These are phyloP conservation scores for Celoporthe dispersa DNA, from an alignment of 2,329 filamentous ascomycete genomes.

Conservation along the genomic window DNA sequence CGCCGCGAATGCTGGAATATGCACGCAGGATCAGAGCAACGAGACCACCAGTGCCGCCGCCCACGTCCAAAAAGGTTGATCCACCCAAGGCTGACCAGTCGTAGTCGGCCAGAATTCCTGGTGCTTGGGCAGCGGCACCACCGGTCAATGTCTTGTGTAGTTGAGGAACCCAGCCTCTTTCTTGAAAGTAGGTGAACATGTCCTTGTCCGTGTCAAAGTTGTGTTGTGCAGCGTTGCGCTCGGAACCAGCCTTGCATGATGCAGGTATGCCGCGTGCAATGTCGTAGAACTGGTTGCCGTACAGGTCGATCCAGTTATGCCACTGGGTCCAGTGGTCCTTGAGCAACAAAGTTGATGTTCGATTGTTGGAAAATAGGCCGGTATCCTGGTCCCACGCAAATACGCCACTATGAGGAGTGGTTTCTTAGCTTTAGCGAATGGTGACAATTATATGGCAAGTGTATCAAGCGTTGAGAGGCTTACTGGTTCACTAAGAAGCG, in stretches of 20 bases:
- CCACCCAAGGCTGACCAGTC: constrained; percentile 45
- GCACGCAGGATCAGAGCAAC: constrained; percentile 41
- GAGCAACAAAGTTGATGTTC: constrained; percentile 39
- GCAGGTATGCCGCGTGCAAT: constrained; percentile 46
- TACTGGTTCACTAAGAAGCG: constrained; percentile 35
- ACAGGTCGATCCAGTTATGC: constrained; percentile 48
- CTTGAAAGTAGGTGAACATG: constrained; percentile 46
- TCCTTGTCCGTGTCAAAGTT: constrained; percentile 45
- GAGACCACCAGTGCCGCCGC: constrained; percentile 45
- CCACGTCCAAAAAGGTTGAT: constrained; percentile 43
- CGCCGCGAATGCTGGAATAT: constrained; percentile 39
- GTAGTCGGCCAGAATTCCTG: constrained; percentile 47
- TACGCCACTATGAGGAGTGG: constrained; percentile 28
- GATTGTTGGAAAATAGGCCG: constrained; percentile 41
- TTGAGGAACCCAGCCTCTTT: constrained; percentile 39
- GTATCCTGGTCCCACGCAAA: constrained; percentile 39
- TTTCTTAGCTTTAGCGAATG: too few relatives aligned
- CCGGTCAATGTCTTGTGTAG: constrained; percentile 45
- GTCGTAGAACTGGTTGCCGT: constrained; percentile 50
- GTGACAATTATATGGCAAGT: too few relatives aligned
- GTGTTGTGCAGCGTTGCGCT: constrained; percentile 43
- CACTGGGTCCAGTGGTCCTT: constrained; percentile 50
- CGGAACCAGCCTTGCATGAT: constrained; percentile 33
- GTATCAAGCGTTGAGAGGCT: too few relatives aligned
- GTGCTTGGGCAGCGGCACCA: constrained; percentile 43